Evolutionary conservation across 164 flowering plant species (phyloP).

Genomic region (Annona cherimola): DNA sequence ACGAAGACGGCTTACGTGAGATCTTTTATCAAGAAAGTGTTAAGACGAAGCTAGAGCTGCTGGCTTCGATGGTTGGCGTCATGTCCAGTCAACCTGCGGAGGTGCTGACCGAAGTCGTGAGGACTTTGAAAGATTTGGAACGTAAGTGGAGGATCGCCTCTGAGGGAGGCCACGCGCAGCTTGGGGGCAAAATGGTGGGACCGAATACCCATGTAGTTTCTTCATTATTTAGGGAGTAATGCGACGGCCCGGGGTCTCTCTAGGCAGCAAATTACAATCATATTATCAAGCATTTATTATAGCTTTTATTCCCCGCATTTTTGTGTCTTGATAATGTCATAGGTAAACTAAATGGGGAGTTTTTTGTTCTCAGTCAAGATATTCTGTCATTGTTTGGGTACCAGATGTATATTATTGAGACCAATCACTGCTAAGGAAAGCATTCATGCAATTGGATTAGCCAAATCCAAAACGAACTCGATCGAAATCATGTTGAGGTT

Average conservation of each 20-base stretch:
- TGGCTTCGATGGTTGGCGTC: constrained; percentile 12
- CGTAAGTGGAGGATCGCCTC: background rate
- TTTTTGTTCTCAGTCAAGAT: no score
- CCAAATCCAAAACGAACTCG: no score
- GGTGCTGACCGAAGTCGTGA: constrained; percentile 18
- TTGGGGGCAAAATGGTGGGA: background rate
- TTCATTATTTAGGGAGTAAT: background rate
- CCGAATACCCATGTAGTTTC: background rate
- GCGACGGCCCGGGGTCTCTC: background rate
- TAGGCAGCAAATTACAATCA: no score
- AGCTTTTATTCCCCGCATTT: no score
- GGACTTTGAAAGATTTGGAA: constrained; percentile 9
- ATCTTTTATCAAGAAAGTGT: constrained; percentile 1
- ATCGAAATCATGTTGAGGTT: no score
- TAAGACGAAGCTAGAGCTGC: constrained; percentile 12
- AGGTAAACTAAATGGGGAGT: no score
- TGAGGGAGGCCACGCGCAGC: background rate
- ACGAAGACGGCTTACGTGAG: background rate
- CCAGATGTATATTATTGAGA: no score
- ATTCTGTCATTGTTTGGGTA: no score
- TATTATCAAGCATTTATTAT: no score
- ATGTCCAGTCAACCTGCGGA: constrained; percentile 1
- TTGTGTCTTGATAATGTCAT: no score
- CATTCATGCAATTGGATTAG: no score
- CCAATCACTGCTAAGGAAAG: no score